phyloP scores from a whole-genome alignment of 2,329 filamentous ascomycete genomes.

The Stagonosporopsis cucurbitacearum region DNA sequence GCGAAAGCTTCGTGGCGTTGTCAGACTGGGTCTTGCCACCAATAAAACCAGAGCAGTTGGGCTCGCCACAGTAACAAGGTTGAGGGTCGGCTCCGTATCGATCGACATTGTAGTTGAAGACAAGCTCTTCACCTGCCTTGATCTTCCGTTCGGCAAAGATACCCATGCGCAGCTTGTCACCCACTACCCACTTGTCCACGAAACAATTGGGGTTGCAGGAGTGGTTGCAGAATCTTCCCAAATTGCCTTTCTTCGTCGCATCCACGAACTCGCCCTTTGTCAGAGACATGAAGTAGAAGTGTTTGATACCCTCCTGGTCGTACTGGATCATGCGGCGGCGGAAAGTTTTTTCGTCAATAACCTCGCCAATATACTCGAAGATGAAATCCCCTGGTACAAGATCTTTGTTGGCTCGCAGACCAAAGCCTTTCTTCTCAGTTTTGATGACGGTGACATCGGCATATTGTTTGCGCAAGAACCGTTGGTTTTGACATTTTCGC shows the following conservation, averaged over 20 bases:
- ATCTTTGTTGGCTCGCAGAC: constrained; percentile 80
- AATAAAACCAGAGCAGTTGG: constrained; percentile 94
- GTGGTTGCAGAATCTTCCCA: constrained; percentile 97
- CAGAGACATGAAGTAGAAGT: constrained; percentile 99
- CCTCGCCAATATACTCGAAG: constrained; percentile 97
- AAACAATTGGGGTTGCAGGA: constrained; percentile 99
- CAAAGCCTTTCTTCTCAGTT: constrained; percentile 97
- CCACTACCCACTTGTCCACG: constrained; percentile 99
- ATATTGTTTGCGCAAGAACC: constrained; percentile 89
- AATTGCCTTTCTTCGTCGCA: constrained; percentile 93
- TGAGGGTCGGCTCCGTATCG: constrained; percentile 96
- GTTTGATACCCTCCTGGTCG: constrained; percentile 94
- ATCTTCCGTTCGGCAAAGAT: constrained; percentile 91
- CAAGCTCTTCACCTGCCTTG: constrained; percentile 88
- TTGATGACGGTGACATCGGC: constrained; percentile 94
- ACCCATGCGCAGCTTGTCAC: constrained; percentile 96
- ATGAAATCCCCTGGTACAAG: constrained; percentile 88
- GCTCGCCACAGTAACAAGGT: constrained; percentile 93
- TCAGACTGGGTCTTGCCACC: constrained; percentile 98
- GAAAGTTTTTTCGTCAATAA: constrained; percentile 92
- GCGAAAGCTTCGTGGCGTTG: constrained; percentile 87
- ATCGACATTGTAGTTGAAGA: constrained; percentile 99
- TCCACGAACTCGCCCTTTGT: constrained; percentile 97
- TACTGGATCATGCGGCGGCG: constrained; percentile 91
- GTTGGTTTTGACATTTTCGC: constrained; percentile 86